Percentiles rank a stretch among this genome's conserved stretches.
phyloP scores from a whole-genome alignment of 1,284 basidiomycete species.

The Puccinia novopanici region DNA sequence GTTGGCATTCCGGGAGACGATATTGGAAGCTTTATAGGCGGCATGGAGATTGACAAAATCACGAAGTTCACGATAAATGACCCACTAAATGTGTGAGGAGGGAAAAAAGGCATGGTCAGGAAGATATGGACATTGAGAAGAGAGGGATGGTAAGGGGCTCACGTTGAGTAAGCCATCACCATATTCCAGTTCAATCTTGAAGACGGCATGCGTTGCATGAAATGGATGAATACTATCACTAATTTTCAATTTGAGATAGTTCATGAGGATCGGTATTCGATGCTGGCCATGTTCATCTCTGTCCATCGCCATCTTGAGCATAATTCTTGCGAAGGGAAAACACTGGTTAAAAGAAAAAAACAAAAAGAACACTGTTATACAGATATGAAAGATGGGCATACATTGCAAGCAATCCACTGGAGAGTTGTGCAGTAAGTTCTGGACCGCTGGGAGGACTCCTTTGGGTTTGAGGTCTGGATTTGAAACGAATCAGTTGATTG shows the following conservation, averaged over 20 bases:
- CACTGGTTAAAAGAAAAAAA: not conserved
- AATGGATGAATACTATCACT: slow-evolving; percentile 82
- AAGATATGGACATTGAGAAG: not conserved
- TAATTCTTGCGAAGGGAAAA: slow-evolving; percentile 60
- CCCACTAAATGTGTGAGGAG: slow-evolving; percentile 59
- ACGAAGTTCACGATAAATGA: slow-evolving; percentile 88
- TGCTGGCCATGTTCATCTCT: slow-evolving; percentile 82
- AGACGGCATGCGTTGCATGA: slow-evolving; percentile 75
- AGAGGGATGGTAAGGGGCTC: not conserved
- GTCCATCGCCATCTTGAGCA: slow-evolving; percentile 86
- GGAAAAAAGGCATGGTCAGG: slow-evolving; percentile 11
- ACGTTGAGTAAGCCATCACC: slow-evolving; percentile 56
- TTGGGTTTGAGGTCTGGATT: not conserved
- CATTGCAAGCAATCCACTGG: slow-evolving; percentile 14
- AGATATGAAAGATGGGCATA: not conserved
- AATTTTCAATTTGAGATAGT: slow-evolving; percentile 78
- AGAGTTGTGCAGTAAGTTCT: slow-evolving; percentile 23
- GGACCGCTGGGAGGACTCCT: not conserved
- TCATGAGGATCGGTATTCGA: slow-evolving; percentile 82
- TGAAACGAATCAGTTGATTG: not conserved
- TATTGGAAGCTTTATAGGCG: slow-evolving; percentile 83
- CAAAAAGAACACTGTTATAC: not conserved
- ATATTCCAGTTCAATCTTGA: slow-evolving; percentile 73
- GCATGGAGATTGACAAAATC: slow-evolving; percentile 90
- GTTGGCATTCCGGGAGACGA: slow-evolving; percentile 62